Evolutionary conservation across 768 basidiomycete genomes (phyloP), one percentile per base, ranked within the genome.

Genomic region (Rhodocollybia butyracea): DNA sequence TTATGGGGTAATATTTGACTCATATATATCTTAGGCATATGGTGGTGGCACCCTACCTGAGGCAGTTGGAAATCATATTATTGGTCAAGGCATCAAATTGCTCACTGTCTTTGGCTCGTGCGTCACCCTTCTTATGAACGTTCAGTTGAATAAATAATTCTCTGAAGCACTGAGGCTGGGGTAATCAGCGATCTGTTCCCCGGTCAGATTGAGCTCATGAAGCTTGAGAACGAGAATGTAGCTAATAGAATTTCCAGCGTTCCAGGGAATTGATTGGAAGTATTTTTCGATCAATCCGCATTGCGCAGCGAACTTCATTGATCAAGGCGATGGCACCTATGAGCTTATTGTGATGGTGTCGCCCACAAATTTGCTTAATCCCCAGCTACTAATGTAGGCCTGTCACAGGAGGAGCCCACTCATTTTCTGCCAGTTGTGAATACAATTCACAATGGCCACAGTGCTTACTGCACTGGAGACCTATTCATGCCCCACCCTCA

Each of bases 51-150:
- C 60, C 13, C 51, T 61, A n/a, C 64, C 66, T 15, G 50, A 64
- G 48, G 61, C 64, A 11, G 56, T 69, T 3, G 75, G 73, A 0
- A 65, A 76, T 15, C 46, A 38, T 19, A 50, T 76, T 10, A 58
- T 60, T 5, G 48, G 55, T 15, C 57, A 66, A 26, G 76, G 74
- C 2, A 66, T 75, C 3, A 54, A 56, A 2, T 34, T 75, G 2
- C 26, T 47, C 2, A 61, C 57, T 5, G 57, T 64, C 21, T 76
- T 70, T 48, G 76, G 72, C 1, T 50, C 61, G 58, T 75, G 32
- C 54, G 69, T 63, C 2, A 26, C 10, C 24, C 32, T 41, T 34
- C 24, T n/a, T n/a, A n/a, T n/a, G n/a, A n/a, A n/a, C n/a, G n/a
- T n/a, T n/a, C n/a, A n/a, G n/a, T n/a, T n/a, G n/a, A n/a, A n/a